Conservation (phyloP, 2,329 filamentous ascomycete genomes). For the Pseudogymnoascus sp. region DNA sequence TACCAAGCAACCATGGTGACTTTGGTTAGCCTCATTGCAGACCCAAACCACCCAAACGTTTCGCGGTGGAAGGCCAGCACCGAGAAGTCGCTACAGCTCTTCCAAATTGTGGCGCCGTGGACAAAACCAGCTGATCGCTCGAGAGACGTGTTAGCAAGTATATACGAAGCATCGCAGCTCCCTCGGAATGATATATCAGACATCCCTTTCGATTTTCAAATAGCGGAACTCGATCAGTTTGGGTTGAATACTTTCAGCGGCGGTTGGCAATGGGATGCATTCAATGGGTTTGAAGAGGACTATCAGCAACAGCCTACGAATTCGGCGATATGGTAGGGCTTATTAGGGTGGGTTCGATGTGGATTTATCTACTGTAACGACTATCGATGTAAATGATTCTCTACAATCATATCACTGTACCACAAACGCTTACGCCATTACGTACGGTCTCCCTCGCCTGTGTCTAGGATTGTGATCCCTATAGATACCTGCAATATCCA, state of each 20-base stretch:
- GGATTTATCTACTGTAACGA: neutral
- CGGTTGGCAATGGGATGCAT: slow-evolving; percentile 2
- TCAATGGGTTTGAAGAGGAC: neutral
- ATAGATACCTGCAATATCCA: neutral
- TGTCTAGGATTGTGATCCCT: neutral
- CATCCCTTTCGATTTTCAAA: neutral
- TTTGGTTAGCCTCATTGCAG: neutral
- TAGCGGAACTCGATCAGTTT: slow-evolving; percentile 3
- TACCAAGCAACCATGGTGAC: slow-evolving; percentile 1
- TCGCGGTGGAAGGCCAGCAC: neutral
- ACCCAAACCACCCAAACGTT: slow-evolving; percentile 1
- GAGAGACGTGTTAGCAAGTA: neutral
- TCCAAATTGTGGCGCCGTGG: neutral
- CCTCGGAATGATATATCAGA: neutral
- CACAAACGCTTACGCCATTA: neutral
- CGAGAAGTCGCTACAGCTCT: neutral
- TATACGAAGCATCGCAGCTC: neutral
- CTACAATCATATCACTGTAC: neutral
- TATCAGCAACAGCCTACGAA: neutral
- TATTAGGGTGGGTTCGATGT: neutral
- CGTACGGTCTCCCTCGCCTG: neutral
- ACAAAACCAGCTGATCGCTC: slow-evolving; percentile 1
- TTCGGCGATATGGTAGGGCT: neutral
- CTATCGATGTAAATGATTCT: neutral
- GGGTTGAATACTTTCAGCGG: neutral